phyloP scores from a whole-genome alignment of 192 early-diverging fungal species.

The Phlyctochytrium bullatum region DNA sequence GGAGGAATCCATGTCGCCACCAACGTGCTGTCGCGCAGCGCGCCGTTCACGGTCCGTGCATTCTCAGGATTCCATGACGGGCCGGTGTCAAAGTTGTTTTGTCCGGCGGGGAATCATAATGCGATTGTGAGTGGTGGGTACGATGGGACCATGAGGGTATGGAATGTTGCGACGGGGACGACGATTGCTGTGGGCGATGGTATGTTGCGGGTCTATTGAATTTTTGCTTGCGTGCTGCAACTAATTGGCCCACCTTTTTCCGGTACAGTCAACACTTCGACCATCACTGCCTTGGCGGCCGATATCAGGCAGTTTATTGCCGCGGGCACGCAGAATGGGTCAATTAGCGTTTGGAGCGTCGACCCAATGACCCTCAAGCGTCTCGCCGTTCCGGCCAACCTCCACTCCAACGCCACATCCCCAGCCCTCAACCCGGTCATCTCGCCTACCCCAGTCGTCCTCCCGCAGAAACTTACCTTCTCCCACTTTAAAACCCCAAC shows the following conservation, averaged over 20 bases:
- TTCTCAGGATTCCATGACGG: conserved; percentile 57
- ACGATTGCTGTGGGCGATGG: background rate
- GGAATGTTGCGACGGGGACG: conserved; percentile 8
- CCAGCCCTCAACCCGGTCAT: background rate
- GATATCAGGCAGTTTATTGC: conserved; percentile 19
- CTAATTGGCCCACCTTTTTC: too few relatives aligned
- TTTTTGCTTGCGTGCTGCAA: too few relatives aligned
- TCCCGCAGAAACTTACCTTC: background rate
- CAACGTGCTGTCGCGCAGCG: conserved; percentile 33
- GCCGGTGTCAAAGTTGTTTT: conserved; percentile 40
- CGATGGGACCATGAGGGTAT: conserved; percentile 16
- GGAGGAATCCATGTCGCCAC: conserved; percentile 55
- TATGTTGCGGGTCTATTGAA: conserved; percentile 1
- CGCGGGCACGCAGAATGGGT: background rate
- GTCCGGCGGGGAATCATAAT: conserved; percentile 17
- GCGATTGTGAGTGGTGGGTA: conserved; percentile 28
- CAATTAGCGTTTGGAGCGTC: conserved; percentile 11
- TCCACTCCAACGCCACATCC: too few relatives aligned
- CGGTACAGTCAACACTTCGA: background rate
- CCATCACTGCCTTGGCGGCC: conserved; percentile 8
- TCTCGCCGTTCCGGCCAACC: background rate
- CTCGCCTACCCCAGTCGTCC: background rate
- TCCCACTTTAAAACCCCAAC: background rate
- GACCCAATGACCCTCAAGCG: background rate
- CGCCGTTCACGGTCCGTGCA: conserved; percentile 38